Percentiles rank a stretch among this genome's conserved stretches.
Conservation (phyloP, 176 grass and related monocot genomes). For the Carex kokanica region DNA sequence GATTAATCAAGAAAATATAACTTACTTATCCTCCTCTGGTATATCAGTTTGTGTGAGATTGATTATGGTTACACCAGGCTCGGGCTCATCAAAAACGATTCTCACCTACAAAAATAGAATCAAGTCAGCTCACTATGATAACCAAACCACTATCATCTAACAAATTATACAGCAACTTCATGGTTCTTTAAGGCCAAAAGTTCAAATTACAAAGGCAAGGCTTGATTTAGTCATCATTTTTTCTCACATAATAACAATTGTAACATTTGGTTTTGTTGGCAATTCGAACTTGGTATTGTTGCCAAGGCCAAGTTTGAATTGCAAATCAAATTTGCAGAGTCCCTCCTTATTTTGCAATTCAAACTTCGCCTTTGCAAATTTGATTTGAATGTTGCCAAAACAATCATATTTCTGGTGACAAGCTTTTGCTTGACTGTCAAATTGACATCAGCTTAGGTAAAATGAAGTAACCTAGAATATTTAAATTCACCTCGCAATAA, state of each 20-base stretch:
- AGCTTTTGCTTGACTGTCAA: no score
- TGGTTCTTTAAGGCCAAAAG: background rate
- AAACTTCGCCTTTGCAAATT: background rate
- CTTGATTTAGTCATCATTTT: background rate
- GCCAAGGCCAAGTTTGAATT: no score
- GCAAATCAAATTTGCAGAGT: no score
- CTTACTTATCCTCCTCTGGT: constrained; percentile 93
- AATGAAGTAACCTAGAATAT: no score
- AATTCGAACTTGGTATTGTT: background rate
- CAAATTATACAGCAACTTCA: background rate
- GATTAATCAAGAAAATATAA: background rate
- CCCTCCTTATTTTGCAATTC: background rate
- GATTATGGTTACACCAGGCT: constrained; percentile 79
- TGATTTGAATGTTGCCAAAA: background rate
- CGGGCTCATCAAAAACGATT: constrained; percentile 73
- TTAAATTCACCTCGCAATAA: no score
- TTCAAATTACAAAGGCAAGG: background rate
- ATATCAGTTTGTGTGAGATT: constrained; percentile 88
- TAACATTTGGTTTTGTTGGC: background rate
- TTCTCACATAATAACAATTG: background rate
- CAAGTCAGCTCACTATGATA: background rate
- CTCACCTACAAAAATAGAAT: constrained; percentile 55
- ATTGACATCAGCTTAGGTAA: no score
- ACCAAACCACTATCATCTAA: background rate
- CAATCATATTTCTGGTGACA: background rate